Percentiles rank a stretch among this genome's conserved stretches.
Conservation (phyloP, 2,329 filamentous ascomycete genomes). For the Arachnomyces sp. region DNA sequence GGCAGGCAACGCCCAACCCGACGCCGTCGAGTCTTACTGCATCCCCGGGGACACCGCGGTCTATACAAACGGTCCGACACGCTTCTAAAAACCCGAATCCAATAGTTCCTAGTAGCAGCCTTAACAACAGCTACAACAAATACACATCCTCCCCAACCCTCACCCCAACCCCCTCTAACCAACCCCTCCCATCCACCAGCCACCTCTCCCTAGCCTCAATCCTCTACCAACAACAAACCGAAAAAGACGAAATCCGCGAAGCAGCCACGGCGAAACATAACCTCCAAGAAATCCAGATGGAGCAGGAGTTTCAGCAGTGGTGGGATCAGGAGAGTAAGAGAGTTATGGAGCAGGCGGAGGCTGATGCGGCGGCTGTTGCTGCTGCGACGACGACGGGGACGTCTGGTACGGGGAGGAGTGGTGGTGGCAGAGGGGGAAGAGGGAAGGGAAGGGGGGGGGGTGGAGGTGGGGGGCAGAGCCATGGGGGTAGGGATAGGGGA, state of each 20-base stretch:
- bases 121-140: conserved; percentile 40
- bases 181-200: conserved; percentile 50
- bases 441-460: conserved; percentile 17
- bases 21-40: conserved; percentile 11
- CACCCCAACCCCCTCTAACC: conserved; percentile 43
- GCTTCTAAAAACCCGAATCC: conserved; percentile 24
- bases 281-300: conserved; percentile 88
- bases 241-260: conserved; percentile 74
- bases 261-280: conserved; percentile 73
- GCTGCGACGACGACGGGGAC: conserved; percentile 31
- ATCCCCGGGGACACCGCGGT: conserved; percentile 6
- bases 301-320: conserved; percentile 95
- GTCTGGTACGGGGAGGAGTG: conserved; percentile 21
- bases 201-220: conserved; percentile 81
- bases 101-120: conserved; percentile 30
- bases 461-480: conserved; percentile 11
- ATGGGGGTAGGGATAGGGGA: conserved; percentile 8
- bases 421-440: conserved; percentile 14
- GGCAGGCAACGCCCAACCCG: conserved; percentile 25
- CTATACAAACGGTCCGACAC: no score
- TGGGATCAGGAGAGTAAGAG: conserved; percentile 79
- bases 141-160: conserved; percentile 20
- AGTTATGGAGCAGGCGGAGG: conserved; percentile 55
- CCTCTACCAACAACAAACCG: conserved; percentile 72
- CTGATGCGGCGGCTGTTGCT: conserved; percentile 15